These are phyloP conservation scores for Clarireedia sp. DNA, from an alignment of 2,329 filamentous ascomycete genomes.

Conservation along the genomic window DNA sequence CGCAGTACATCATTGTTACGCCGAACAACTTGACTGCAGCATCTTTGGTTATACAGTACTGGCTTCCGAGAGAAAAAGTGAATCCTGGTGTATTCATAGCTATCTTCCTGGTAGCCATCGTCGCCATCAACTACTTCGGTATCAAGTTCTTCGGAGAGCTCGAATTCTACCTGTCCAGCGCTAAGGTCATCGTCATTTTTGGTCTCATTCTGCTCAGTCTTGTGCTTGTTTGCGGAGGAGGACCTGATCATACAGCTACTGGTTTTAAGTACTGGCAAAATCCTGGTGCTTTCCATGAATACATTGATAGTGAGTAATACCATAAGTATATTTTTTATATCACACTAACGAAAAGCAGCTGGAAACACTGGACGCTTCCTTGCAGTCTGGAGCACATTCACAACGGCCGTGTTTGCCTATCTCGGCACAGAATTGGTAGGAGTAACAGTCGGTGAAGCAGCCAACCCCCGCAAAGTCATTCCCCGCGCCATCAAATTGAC, in stretches of 20 bases:
- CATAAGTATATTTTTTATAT: background rate
- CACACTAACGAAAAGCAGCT: constrained; percentile 32
- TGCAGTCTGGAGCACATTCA: constrained; percentile 47
- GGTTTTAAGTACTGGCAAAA: constrained; percentile 44
- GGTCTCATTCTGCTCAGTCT: constrained; percentile 59
- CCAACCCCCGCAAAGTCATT: constrained; percentile 56
- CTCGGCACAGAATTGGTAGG: constrained; percentile 55
- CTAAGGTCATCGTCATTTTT: constrained; percentile 59
- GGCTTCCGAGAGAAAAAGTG: constrained; percentile 53
- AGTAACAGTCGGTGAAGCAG: constrained; percentile 56
- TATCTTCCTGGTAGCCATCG: constrained; percentile 55
- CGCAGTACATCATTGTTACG: constrained; percentile 74
- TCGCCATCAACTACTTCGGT: constrained; percentile 58
- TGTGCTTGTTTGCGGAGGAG: constrained; percentile 56
- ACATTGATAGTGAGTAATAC: constrained; percentile 24
- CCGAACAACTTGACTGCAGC: constrained; percentile 78
- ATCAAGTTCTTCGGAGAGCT: constrained; percentile 33
- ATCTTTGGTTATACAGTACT: constrained; percentile 72
- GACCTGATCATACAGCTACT: constrained; percentile 45
- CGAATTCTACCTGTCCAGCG: constrained; percentile 45
- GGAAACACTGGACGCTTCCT: constrained; percentile 43
- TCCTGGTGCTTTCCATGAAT: constrained; percentile 35
- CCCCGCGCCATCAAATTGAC: constrained; percentile 56
- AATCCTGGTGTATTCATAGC: constrained; percentile 78
- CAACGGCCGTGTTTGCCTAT: constrained; percentile 50